Evolutionary conservation across 805 yeast genomes (phyloP).

Genomic region (Lipomyces spencermartinsiae): DNA sequence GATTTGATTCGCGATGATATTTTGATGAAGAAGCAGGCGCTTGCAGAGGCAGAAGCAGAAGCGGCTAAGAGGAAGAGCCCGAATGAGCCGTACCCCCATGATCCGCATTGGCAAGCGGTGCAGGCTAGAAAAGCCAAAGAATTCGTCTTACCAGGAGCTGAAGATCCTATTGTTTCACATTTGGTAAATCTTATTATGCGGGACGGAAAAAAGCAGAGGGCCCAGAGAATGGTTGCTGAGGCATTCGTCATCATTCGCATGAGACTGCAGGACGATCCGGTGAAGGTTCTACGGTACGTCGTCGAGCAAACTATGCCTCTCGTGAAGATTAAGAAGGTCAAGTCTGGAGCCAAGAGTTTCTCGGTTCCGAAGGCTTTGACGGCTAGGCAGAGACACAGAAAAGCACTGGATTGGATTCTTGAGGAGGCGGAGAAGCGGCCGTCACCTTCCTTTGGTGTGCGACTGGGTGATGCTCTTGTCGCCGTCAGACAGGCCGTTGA

Average conservation of each 20-base stretch:
- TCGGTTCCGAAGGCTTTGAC: constrained; percentile 83
- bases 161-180: constrained; percentile 44
- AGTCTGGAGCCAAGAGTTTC: constrained; percentile 82
- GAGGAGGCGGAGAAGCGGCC: constrained; percentile 83
- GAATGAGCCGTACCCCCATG: constrained; percentile 4
- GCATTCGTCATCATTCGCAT: constrained; percentile 82
- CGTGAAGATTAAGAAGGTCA: constrained; percentile 74
- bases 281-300: constrained; percentile 71
- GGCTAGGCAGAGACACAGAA: constrained; percentile 80
- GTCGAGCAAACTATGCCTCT: constrained; percentile 86
- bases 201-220: constrained; percentile 84
- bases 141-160: constrained; percentile 18
- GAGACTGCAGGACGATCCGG: constrained; percentile 78
- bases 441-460: constrained; percentile 80
- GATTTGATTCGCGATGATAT: constrained; percentile 6
- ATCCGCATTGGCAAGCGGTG: constrained; percentile 18
- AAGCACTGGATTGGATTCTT: constrained; percentile 88
- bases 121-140: constrained; percentile 22
- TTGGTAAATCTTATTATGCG: constrained; percentile 90
- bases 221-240: constrained; percentile 72
- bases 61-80: constrained; percentile 1
- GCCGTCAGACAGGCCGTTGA: constrained; percentile 34
- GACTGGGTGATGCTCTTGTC: constrained; percentile 88
- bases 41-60: background rate
- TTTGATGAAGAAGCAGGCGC: background rate